phyloP scores from a whole-genome alignment of 2,329 filamentous ascomycete genomes.

The Neonectria hederae region DNA sequence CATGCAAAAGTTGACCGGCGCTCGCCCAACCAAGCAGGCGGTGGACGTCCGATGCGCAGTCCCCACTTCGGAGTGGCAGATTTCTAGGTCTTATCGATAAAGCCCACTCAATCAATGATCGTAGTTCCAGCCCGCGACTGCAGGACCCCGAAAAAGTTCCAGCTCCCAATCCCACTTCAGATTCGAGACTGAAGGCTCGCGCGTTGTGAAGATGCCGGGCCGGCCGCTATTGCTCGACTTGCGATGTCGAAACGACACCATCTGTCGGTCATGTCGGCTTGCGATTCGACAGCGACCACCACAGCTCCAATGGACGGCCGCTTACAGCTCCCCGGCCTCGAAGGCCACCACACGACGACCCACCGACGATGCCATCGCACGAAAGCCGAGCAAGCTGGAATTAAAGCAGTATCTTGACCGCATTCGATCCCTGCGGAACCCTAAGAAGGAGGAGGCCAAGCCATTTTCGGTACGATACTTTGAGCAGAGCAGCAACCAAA shows the following conservation, averaged over 20 bases:
- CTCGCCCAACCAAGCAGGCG: conserved; percentile 41
- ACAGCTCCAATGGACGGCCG: conserved; percentile 41
- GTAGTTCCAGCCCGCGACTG: conserved; percentile 3
- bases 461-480: conserved; percentile 56
- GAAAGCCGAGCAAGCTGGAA: conserved; percentile 42
- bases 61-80: conserved; percentile 22
- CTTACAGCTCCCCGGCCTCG: conserved; percentile 47
- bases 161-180: conserved; percentile 11
- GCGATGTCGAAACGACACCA: conserved; percentile 46
- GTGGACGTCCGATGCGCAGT: conserved; percentile 26
- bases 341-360: conserved; percentile 30
- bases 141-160: conserved; percentile 35
- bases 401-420: conserved; percentile 42
- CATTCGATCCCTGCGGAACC: conserved; percentile 38
- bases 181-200: conserved; percentile 7
- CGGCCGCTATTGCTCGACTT: conserved; percentile 50
- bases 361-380: conserved; percentile 27
- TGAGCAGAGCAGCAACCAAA: conserved; percentile 53
- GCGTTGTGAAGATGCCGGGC: conserved; percentile 46
- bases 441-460: conserved; percentile 25
- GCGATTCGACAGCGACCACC: conserved; percentile 42
- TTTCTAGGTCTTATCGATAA: conserved; percentile 48
- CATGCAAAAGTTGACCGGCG: conserved; percentile 27
- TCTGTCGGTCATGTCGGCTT: conserved; percentile 52
- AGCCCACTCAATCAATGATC: neutral